Conservation (phyloP, 352 stramenopile species). For the Phytophthora rubi region DNA sequence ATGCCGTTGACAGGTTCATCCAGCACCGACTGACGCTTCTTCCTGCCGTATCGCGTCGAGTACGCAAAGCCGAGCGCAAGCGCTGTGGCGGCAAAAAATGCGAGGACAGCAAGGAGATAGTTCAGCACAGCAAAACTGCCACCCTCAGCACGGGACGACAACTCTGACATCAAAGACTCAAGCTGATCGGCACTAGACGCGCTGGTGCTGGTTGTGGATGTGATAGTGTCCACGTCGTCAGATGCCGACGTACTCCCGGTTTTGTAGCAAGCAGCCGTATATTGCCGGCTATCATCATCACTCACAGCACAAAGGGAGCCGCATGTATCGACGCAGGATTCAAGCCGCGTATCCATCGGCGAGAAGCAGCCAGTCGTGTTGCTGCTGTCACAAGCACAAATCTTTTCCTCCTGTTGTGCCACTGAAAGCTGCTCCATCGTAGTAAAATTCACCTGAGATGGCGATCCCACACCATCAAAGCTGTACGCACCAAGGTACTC, state of each 20-base stretch:
- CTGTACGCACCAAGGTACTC: constrained; percentile 71
- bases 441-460: constrained; percentile 74
- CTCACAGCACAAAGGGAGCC: constrained; percentile 62
- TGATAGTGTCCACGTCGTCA: constrained; percentile 18
- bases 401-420: constrained; percentile 46
- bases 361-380: constrained; percentile 51
- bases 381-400: constrained; percentile 51
- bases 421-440: constrained; percentile 59
- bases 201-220: constrained; percentile 4
- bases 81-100: constrained; percentile 41
- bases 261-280: constrained; percentile 50
- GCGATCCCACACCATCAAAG: constrained; percentile 66
- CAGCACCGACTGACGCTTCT: constrained; percentile 34
- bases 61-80: constrained; percentile 60
- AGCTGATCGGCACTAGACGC: constrained; percentile 37
- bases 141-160: constrained; percentile 47
- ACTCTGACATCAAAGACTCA: constrained; percentile 41
- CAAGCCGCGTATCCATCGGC: constrained; percentile 55
- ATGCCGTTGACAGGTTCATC: constrained; percentile 23
- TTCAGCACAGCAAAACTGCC: constrained; percentile 60
- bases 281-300: constrained; percentile 41
- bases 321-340: constrained; percentile 64
- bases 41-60: constrained; percentile 43
- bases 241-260: constrained; percentile 13
- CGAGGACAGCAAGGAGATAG: constrained; percentile 59